Base-by-base conservation (phyloP, 2,329 filamentous ascomycete species). In the Alternaria arbusti region DNA sequence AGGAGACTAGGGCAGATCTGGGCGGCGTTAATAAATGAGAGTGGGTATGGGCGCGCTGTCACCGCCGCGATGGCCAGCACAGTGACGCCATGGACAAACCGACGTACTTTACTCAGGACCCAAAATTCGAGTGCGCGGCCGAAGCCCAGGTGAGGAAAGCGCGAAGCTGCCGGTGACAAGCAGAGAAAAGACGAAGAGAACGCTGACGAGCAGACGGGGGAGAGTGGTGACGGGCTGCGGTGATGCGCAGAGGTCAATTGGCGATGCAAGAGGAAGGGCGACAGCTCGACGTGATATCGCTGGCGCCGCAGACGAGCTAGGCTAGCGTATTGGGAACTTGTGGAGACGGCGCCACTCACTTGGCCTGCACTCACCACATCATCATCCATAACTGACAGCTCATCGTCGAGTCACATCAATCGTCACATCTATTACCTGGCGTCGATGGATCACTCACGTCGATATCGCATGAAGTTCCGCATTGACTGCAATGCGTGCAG, bases 51-150 rank as follows among this genome's bases (percentile, higher is more conserved):
- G 61, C 32, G 58, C 57, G 59, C 54, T 63, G 44, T 54, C 47
- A 45, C 55, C 40, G 57, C 45, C 54, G 51, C 30, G 15, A 36
- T 13, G 20, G 65, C 64, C 62, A 65, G 59, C 62, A 44, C 40
- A 13, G 61, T 66, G 61, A 55, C 45, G 30, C 50, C 50, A 49
- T 47, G 57, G 60, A 54, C 63, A 17, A 17, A 40, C 36, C 8
- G 44, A 57, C 72, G 59, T 64, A 74, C 72, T 70, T 72, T 70
- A 74, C 72, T 74, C 71, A 66, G 32, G 57, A 65, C 70, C 72
- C 72, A 72, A 70, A 70, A 64, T 73, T 73, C 64, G 64, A 69
- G 70, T 73, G 68, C 54, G 64, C 52, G 61, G 64, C 62, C 64
- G 63, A 62, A 56, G 60, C 56, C 63, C 59, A 30, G 61, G 50